Base-by-base conservation (phyloP, 306 rosid genomes). In the Sphenostylis stenocarpa region DNA sequence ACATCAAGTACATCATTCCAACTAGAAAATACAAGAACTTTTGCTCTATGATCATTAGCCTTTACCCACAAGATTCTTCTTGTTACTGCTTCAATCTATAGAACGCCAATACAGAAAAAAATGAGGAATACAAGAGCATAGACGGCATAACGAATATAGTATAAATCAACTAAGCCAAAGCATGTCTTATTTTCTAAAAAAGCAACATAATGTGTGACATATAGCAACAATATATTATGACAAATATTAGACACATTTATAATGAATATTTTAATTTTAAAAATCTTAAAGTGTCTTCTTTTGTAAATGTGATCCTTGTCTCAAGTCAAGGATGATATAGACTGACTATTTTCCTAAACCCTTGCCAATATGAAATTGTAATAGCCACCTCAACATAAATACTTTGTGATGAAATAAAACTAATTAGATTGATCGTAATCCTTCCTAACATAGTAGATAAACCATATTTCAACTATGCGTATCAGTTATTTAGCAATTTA, bases 1-100 rank as follows among this genome's bases (percentile, higher is more conserved):
- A 94, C 98, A 67, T 94, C 95, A 80, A 95, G 97, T 56, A 92
- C 98, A 82, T 92, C 97, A 63, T 95, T 85, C 98, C 98, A 95
- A 82, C 97, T 95, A 13, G 98, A 92, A 76, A 95, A 95, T 57
- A 92, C 98, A 20, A 95, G 93, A 73, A 90, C 89, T 87, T 92
- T 95, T 4, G 89, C 93, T 44, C 83, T 69, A 55, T 90, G 83
- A 82, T 95, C 91, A 26, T 90, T 78, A 47, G 91, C 86, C 87
- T 95, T 92, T 82, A 90, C 81, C 90, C 93, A 95, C 82, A 95
- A 78, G 72, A 95, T 88, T 85, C 98, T 88, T 88, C 93, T 89
- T 36, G 97, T 88, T 63, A 95, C 85, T 29, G 98, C 96, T 88
- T 95, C 98, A 82, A 92, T 90, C 98, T 94, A 73, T 76, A 84